Conservation (phyloP, 164 flowering plant species). For the Sedum album region DNA sequence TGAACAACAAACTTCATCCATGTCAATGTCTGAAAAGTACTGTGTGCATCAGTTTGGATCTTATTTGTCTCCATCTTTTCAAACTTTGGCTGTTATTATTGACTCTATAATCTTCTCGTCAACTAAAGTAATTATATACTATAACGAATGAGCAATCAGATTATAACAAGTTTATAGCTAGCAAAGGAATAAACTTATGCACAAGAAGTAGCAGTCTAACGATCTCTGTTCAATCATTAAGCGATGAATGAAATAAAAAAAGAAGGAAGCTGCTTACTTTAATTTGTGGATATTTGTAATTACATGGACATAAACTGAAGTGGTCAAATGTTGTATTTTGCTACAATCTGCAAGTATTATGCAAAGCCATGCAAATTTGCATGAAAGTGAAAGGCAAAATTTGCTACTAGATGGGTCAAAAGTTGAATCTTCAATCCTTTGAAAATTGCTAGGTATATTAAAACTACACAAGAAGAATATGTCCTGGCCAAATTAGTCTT, state of each 20-base stretch:
- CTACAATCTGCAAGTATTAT: neutral
- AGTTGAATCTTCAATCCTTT: neutral
- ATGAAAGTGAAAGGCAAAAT: neutral
- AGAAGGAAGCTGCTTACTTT: too few relatives aligned
- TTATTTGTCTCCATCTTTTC: neutral
- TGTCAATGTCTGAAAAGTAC: neutral
- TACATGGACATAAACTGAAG: neutral
- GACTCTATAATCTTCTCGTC: too few relatives aligned
- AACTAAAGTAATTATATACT: too few relatives aligned
- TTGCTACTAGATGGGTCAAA: neutral
- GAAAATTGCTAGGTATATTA: neutral
- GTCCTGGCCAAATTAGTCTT: neutral
- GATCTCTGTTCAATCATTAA: too few relatives aligned
- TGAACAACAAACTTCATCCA: neutral
- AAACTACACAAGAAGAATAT: slow-evolving; percentile 2
- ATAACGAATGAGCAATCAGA: too few relatives aligned
- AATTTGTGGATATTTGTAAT: neutral
- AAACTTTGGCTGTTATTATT: slow-evolving; percentile 2
- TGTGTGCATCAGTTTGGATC: neutral
- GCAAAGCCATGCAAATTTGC: neutral
- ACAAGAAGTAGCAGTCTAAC: too few relatives aligned
- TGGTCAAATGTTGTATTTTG: neutral
- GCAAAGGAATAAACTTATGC: too few relatives aligned
- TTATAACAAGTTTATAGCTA: too few relatives aligned
- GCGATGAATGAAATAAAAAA: too few relatives aligned